phyloP scores from a whole-genome alignment of 306 rosid genomes.

The Cucumis melo region DNA sequence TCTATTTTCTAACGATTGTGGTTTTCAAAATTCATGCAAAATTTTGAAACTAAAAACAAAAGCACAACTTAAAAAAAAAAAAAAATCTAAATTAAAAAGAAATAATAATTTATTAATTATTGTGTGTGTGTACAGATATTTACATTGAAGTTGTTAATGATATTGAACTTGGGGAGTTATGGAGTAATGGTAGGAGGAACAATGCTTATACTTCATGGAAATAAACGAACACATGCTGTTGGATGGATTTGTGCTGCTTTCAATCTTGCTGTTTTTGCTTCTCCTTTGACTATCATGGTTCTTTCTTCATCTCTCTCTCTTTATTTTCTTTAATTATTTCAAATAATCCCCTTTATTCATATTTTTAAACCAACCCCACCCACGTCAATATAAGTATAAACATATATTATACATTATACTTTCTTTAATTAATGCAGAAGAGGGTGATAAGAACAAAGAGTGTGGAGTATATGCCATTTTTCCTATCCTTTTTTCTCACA shows the following conservation, averaged over 20 bases:
- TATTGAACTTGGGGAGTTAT: slow-evolving; percentile 17
- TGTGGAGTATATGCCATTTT: slow-evolving; percentile 62
- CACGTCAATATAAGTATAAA: too few relatives aligned
- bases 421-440: slow-evolving; percentile 24
- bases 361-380: too few relatives aligned
- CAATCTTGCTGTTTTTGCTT: slow-evolving; percentile 53
- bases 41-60: too few relatives aligned
- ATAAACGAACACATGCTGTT: slow-evolving; percentile 20
- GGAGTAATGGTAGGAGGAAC: slow-evolving; percentile 23
- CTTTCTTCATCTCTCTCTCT: not conserved
- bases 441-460: slow-evolving; percentile 46
- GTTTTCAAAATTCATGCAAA: too few relatives aligned
- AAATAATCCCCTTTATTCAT: not conserved
- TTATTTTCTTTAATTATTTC: not conserved
- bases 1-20: too few relatives aligned
- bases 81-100: too few relatives aligned
- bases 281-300: slow-evolving; percentile 65
- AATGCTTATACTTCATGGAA: slow-evolving; percentile 17
- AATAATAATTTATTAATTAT: too few relatives aligned
- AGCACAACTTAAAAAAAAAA: too few relatives aligned
- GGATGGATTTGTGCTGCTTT: slow-evolving; percentile 52
- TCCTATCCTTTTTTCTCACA: slow-evolving; percentile 41
- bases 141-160: slow-evolving; percentile 20
- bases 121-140: slow-evolving; percentile 12
- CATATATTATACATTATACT: too few relatives aligned